Evolutionary conservation across 1,284 basidiomycete species (phyloP).

Genomic region (Irpex sp.): DNA sequence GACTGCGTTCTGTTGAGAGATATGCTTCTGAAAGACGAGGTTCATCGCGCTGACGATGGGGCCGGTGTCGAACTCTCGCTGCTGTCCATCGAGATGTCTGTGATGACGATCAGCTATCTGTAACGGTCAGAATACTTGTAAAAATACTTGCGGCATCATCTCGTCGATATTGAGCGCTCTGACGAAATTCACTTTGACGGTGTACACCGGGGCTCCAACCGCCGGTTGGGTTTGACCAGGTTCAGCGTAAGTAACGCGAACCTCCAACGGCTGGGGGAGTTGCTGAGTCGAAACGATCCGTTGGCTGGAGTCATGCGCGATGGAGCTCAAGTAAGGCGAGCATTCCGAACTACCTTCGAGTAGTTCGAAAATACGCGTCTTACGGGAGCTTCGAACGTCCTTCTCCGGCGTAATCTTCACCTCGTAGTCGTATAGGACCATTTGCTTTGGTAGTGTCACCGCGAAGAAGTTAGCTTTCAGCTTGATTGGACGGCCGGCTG

Average conservation of each 20-base stretch:
- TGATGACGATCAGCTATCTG: neutral
- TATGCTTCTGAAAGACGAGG: constrained; percentile 57
- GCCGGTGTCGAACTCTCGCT: constrained; percentile 41
- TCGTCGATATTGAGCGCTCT: constrained; percentile 40
- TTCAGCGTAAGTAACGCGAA: constrained; percentile 49
- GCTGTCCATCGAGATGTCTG: constrained; percentile 53
- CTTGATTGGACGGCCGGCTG: constrained; percentile 44
- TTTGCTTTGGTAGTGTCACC: constrained; percentile 43
- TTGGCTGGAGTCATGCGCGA: constrained; percentile 62
- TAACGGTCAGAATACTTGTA: neutral
- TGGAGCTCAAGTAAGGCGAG: constrained; percentile 37
- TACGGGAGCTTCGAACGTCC: constrained; percentile 28
- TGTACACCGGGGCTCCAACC: constrained; percentile 45
- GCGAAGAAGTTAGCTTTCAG: constrained; percentile 71
- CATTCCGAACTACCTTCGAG: constrained; percentile 48
- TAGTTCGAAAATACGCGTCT: constrained; percentile 53
- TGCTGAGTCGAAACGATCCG: constrained; percentile 52
- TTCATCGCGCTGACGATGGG: constrained; percentile 64
- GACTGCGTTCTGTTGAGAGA: constrained; percentile 43
- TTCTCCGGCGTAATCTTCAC: constrained; percentile 50
- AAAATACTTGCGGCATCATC: constrained; percentile 41
- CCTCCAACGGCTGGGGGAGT: constrained; percentile 54
- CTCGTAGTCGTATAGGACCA: constrained; percentile 55
- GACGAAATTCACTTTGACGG: constrained; percentile 44
- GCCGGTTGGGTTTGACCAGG: constrained; percentile 45